Conservation (phyloP, 441 rosid genomes). For the Erodium trifolium region DNA sequence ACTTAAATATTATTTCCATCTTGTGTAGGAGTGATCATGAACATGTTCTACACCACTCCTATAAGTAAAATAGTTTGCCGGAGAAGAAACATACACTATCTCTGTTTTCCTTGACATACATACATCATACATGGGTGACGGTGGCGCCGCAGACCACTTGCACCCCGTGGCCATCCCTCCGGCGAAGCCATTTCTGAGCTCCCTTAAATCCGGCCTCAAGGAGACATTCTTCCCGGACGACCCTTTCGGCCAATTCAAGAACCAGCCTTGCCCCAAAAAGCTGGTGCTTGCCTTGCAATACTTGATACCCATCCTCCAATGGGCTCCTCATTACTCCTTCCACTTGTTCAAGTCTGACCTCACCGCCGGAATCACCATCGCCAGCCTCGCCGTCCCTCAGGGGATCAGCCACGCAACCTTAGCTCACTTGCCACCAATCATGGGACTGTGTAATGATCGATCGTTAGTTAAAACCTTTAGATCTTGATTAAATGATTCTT, state of each 20-base stretch:
- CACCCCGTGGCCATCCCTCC: constrained; percentile 40
- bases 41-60: too few species aligned
- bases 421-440: constrained; percentile 63
- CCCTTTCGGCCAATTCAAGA: constrained; percentile 46
- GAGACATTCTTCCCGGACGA: constrained; percentile 83
- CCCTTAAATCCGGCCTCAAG: constrained; percentile 38
- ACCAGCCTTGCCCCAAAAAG: constrained; percentile 19
- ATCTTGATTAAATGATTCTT: too few species aligned
- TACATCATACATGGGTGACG: too few species aligned
- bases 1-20: too few species aligned
- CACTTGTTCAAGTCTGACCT: constrained; percentile 42
- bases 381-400: constrained; percentile 83
- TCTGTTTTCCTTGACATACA: too few species aligned
- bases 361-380: constrained; percentile 81
- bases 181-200: constrained; percentile 36
- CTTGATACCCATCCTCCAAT: constrained; percentile 60
- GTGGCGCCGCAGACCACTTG: too few species aligned
- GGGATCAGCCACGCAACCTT: constrained; percentile 91
- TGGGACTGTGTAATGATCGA: constrained; percentile 59
- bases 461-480: background rate
- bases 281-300: constrained; percentile 38
- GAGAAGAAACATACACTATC: too few species aligned
- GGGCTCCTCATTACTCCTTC: constrained; percentile 60
- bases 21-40: too few species aligned
- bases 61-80: too few species aligned